These are phyloP conservation scores for Termitomyces eurrhizus DNA, from an alignment of 768 basidiomycete species.

Conservation along the genomic window DNA sequence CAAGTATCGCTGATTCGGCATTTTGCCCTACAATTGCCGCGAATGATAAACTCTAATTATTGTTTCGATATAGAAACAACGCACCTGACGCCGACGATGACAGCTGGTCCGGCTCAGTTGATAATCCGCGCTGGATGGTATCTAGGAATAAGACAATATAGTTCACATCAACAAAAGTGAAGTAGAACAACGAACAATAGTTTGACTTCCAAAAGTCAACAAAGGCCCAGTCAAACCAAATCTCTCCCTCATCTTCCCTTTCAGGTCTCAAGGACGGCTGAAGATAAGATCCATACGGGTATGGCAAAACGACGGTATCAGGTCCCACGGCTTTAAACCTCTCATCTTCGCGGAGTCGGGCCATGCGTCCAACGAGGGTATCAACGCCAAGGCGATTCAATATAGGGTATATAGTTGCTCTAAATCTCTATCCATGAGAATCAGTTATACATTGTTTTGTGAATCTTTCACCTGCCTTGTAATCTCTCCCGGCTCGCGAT, in stretches of 20 bases:
- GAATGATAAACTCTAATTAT: neutral
- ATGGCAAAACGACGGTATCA: constrained; percentile 68
- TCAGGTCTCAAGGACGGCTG: constrained; percentile 33
- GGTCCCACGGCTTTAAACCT: constrained; percentile 89
- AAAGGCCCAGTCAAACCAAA: constrained; percentile 99
- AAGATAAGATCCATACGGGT: constrained; percentile 35
- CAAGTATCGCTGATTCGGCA: constrained; percentile 76
- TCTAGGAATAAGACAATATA: constrained; percentile 36
- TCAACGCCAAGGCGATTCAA: constrained; percentile 88
- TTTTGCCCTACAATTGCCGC: constrained; percentile 45
- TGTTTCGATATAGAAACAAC: constrained; percentile 4
- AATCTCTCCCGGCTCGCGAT: constrained; percentile 92
- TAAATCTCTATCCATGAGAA: constrained; percentile 23
- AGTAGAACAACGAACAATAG: constrained; percentile 61
- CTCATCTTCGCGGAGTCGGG: constrained; percentile 86
- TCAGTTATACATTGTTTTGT: neutral
- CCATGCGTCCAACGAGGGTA: constrained; percentile 81
- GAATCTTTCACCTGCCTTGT: constrained; percentile 57
- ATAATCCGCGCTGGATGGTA: constrained; percentile 71
- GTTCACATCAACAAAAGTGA: neutral
- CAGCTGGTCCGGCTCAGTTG: constrained; percentile 62
- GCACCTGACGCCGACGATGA: constrained; percentile 49
- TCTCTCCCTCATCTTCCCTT: constrained; percentile 65
- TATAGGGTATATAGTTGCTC: constrained; percentile 85
- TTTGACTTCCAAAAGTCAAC: constrained; percentile 99